Conservation (phyloP, 2,329 filamentous ascomycete genomes). For the Apiospora koreana region DNA sequence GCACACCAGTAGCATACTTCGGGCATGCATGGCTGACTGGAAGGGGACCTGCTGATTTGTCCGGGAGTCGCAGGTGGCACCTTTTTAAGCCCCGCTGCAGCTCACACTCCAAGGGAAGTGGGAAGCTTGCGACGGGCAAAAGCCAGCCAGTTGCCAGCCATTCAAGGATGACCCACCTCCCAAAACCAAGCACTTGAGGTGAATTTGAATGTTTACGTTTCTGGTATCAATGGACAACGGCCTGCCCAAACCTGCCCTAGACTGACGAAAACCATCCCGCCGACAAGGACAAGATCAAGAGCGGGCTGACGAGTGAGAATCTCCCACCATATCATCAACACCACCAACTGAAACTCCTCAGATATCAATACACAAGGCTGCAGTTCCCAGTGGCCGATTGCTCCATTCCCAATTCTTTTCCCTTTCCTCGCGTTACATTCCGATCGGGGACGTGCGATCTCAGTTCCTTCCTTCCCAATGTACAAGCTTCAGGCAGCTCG, state of each 20-base stretch:
- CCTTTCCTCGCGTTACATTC: background rate
- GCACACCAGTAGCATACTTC: too few species aligned
- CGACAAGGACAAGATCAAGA: background rate
- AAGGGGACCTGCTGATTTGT: background rate
- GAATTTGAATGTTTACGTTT: background rate
- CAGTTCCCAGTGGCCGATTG: background rate
- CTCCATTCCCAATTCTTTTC: background rate
- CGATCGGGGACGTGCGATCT: constrained; percentile 2
- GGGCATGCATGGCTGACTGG: background rate
- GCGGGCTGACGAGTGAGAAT: background rate
- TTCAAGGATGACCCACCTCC: background rate
- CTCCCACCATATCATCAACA: background rate
- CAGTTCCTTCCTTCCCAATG: constrained; percentile 7
- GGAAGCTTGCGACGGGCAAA: background rate
- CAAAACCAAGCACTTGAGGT: background rate
- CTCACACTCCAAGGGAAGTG: too few species aligned
- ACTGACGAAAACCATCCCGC: constrained; percentile 3
- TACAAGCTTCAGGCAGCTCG: background rate
- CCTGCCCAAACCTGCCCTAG: background rate
- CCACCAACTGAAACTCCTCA: background rate
- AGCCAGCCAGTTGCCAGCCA: background rate
- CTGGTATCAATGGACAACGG: constrained; percentile 1
- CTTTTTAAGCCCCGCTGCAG: background rate
- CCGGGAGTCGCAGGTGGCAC: background rate
- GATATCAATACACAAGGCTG: background rate